These are phyloP conservation scores for Micromonas pusilla DNA, from an alignment of 139 green algal genomes.

Conservation along the genomic window DNA sequence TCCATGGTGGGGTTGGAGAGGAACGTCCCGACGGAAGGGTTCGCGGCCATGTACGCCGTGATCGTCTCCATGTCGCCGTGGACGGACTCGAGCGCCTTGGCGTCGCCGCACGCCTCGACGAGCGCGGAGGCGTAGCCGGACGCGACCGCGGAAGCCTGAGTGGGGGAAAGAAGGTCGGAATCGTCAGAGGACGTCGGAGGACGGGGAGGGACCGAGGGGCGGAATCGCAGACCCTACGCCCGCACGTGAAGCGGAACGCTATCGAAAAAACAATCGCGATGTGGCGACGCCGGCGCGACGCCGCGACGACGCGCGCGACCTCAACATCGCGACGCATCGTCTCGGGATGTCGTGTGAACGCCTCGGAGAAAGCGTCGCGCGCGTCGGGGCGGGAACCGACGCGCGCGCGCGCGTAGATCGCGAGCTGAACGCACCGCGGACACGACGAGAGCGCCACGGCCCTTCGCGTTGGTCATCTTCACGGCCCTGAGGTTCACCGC, in stretches of 20 bases:
- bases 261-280: too few species aligned
- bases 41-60: conserved; percentile 33
- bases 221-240: neutral
- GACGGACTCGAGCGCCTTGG: conserved; percentile 75
- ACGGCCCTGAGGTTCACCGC: neutral
- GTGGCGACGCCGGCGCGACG: too few species aligned
- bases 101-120: conserved; percentile 78
- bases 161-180: neutral
- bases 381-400: too few species aligned
- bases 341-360: too few species aligned
- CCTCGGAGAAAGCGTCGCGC: neutral
- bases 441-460: neutral
- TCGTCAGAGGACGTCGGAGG: neutral
- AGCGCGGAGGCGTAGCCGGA: conserved; percentile 86
- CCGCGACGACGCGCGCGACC: too few species aligned
- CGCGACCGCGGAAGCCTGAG: conserved; percentile 39
- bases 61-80: conserved; percentile 74
- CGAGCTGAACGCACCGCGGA: neutral
- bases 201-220: neutral
- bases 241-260: too few species aligned
- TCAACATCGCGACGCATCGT: too few species aligned
- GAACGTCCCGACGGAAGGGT: conserved; percentile 63
- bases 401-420: neutral
- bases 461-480: neutral
- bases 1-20: conserved; percentile 78